phyloP scores from a whole-genome alignment of 495 filamentous ascomycete species.

The Penicillium silybi region DNA sequence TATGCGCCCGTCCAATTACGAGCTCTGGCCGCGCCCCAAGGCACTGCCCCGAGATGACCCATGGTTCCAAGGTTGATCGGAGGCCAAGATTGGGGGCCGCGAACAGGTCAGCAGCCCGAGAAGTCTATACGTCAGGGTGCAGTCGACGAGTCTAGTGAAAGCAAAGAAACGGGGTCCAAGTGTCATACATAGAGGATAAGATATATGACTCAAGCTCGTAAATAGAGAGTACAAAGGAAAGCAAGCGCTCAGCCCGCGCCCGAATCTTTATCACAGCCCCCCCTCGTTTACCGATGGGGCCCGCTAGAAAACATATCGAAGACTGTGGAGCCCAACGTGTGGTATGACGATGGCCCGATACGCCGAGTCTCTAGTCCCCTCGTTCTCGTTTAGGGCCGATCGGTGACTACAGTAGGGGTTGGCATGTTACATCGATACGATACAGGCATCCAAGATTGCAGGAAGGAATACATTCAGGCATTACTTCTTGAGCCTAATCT shows the following conservation, averaged over 20 bases:
- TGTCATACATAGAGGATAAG: neutral
- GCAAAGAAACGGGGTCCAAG: neutral
- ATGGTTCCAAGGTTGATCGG: neutral
- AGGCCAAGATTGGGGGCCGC: conserved; percentile 2
- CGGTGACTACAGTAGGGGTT: neutral
- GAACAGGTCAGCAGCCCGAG: neutral
- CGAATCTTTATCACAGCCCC: neutral
- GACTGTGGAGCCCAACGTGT: conserved; percentile 13
- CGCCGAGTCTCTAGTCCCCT: neutral
- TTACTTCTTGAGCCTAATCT: neutral
- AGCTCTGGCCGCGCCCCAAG: neutral
- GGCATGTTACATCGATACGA: conserved; percentile 7
- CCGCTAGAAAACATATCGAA: conserved; percentile 25
- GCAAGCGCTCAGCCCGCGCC: neutral
- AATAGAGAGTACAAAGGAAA: neutral
- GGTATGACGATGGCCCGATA: conserved; percentile 16
- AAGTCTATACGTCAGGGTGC: neutral
- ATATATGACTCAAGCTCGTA: neutral
- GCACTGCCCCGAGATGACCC: neutral
- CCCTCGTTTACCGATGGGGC: neutral
- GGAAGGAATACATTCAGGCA: conserved; percentile 9
- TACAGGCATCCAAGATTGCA: conserved; percentile 9
- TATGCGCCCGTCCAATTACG: neutral
- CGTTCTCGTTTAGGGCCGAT: neutral
- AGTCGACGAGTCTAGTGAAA: neutral